A percentile compares a stretch with the other conserved stretches of the same genome.
Evolutionary conservation across 306 rosid genomes (phyloP).

Genomic region (Mimosa pudica): DNA sequence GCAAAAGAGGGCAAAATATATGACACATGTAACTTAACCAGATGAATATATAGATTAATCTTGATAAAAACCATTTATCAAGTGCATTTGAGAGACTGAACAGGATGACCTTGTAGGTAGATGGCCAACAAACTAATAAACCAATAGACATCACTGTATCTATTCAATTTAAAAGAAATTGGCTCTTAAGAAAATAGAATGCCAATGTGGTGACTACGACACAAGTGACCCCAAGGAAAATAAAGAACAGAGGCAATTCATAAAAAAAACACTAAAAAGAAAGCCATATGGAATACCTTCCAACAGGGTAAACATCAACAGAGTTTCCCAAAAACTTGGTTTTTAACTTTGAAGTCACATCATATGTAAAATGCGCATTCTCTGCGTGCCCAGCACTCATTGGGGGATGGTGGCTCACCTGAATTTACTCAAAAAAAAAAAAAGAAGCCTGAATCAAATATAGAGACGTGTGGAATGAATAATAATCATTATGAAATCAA

Average conservation of each 20-base stretch:
- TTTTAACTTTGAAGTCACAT: slow-evolving; percentile 73
- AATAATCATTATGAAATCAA: neutral
- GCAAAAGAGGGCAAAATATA: neutral
- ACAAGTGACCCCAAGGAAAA: neutral
- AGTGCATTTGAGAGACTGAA: neutral
- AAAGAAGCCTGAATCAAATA: neutral
- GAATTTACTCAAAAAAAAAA: slow-evolving; percentile 1
- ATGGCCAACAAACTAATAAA: neutral
- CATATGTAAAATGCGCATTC: slow-evolving; percentile 70
- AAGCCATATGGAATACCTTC: slow-evolving; percentile 49
- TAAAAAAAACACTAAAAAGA: neutral
- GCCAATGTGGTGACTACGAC: neutral
- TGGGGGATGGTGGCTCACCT: slow-evolving; percentile 87
- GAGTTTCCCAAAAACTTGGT: slow-evolving; percentile 75
- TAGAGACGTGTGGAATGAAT: neutral
- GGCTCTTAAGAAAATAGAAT: neutral
- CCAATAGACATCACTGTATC: neutral
- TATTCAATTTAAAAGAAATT: slow-evolving; percentile 3
- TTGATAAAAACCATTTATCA: neutral
- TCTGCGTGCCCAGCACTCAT: slow-evolving; percentile 79
- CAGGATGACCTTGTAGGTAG: neutral
- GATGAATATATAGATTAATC: neutral
- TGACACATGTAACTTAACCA: neutral
- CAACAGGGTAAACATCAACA: slow-evolving; percentile 71
- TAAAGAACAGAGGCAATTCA: neutral